A percentile compares a stretch with the other conserved stretches of the same genome.
Evolutionary conservation across 2,329 filamentous ascomycete genomes (phyloP).

Genomic region (Colletotrichum lindemuthianum): DNA sequence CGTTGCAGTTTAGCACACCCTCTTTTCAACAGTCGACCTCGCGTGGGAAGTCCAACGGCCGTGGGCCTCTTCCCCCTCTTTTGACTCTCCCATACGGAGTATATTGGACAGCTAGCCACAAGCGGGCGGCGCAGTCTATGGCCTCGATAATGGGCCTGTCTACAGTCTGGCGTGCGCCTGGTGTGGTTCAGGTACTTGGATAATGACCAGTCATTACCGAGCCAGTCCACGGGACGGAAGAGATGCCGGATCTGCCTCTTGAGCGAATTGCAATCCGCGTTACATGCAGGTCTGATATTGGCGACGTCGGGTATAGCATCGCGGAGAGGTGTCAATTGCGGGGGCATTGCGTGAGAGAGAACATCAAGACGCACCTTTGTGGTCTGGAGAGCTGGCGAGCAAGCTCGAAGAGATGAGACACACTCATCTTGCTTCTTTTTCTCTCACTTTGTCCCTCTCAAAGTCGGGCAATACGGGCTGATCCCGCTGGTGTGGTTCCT

Average conservation of each 20-base stretch:
- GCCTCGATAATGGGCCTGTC: neutral
- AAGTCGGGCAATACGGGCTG: neutral
- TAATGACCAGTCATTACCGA: no score
- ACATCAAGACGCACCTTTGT: no score
- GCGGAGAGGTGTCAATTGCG: no score
- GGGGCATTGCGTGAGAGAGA: no score
- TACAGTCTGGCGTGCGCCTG: constrained; percentile 2
- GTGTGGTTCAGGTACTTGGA: constrained; percentile 11
- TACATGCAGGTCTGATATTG: no score
- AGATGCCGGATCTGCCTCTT: neutral
- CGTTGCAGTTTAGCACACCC: constrained; percentile 10
- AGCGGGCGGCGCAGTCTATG: neutral
- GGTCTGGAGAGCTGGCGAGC: no score
- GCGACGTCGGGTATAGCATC: no score
- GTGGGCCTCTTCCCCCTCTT: neutral
- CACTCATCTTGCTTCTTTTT: neutral
- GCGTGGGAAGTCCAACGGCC: neutral
- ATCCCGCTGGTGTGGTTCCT: neutral
- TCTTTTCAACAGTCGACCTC: neutral
- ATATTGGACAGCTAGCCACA: constrained; percentile 14
- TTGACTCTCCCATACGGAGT: neutral
- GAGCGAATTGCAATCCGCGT: neutral
- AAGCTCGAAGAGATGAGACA: no score
- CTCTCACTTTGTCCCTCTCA: neutral
- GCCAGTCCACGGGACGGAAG: no score